Evolutionary conservation across 257 asterid species (phyloP), one percentile per base, ranked within the genome.

Genomic region (Ocimum tenuiflorum): DNA sequence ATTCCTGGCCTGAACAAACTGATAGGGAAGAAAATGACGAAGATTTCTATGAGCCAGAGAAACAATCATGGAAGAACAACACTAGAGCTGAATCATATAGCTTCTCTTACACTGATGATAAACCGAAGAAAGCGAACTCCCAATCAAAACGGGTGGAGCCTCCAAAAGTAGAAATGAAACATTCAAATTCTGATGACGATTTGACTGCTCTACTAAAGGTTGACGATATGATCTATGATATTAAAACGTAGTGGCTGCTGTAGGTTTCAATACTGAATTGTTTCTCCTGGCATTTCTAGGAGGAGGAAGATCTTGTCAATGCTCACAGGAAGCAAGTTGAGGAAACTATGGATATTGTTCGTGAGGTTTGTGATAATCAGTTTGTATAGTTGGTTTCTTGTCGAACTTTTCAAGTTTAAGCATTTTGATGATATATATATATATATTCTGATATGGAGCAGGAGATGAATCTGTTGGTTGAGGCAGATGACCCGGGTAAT

Each of bases 401-500:
- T 38, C 22, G 9, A 19, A 22, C 27, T 11, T n/a, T 11, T 18
- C 23, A 6, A 36, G 18, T 36, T 17, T n/a, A 8, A 29, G 12
- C 46, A 71, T 27, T 41, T 23, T 24, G 19, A 24, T 46, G 49
- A 4, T n/a, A 58, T 49, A 22, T 18, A n/a, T n/a, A n/a, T n/a
- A n/a, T n/a, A n/a, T 22, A 55, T 35, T 33, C 41, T 39, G 18
- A 12, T 43, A 36, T 45, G 46, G 62, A 42, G 61, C 89, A 89
- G 96, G 96, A 87, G 78, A 86, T 86, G 96, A 85, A 78, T 75
- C 83, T 92, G 54, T 77, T 92, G 75, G 97, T 87, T 36, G 89
- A 84, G 77, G 98, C 95, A 31, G 97, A 87, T 70, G 89, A 83
- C 71, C 98, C 98, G 0, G 98, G 96, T 18, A 92, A 81, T 72